These are phyloP conservation scores for Juglanconis sp. DNA, from an alignment of 2,329 filamentous ascomycete genomes.

Conservation along the genomic window DNA sequence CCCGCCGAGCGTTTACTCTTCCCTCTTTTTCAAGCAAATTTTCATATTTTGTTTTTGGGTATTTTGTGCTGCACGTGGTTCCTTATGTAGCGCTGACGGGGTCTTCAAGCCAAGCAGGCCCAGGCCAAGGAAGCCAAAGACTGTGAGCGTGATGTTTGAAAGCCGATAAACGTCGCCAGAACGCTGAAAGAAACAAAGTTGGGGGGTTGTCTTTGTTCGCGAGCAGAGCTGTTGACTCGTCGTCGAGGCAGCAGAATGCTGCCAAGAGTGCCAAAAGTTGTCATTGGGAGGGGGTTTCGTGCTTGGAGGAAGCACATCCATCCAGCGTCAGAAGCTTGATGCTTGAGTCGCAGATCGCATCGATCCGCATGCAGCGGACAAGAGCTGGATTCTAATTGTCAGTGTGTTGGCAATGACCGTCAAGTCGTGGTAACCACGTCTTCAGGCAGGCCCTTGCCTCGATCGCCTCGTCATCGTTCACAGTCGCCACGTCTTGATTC, in stretches of 20 bases:
- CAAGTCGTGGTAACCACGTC: background rate
- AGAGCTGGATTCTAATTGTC: background rate
- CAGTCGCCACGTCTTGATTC: background rate
- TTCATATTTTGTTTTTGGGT: background rate
- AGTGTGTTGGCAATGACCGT: background rate
- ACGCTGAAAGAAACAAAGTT: background rate
- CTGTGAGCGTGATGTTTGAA: background rate
- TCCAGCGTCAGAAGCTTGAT: background rate
- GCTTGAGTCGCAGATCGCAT: background rate
- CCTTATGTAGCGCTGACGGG: background rate
- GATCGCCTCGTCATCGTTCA: background rate
- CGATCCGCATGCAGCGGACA: background rate
- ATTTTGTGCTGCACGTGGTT: background rate
- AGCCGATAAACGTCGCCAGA: background rate
- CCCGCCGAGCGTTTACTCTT: background rate
- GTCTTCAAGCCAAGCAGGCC: background rate
- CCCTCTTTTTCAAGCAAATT: background rate
- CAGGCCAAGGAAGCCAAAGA: background rate
- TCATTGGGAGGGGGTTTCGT: background rate
- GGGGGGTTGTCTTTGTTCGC: background rate
- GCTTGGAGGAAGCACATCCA: background rate
- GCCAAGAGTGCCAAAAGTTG: constrained; percentile 8
- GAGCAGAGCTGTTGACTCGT: background rate
- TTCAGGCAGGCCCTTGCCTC: background rate
- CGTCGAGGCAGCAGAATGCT: background rate